These are phyloP conservation scores for Chara braunii DNA, from an alignment of 139 green algal species.

Conservation along the genomic window DNA sequence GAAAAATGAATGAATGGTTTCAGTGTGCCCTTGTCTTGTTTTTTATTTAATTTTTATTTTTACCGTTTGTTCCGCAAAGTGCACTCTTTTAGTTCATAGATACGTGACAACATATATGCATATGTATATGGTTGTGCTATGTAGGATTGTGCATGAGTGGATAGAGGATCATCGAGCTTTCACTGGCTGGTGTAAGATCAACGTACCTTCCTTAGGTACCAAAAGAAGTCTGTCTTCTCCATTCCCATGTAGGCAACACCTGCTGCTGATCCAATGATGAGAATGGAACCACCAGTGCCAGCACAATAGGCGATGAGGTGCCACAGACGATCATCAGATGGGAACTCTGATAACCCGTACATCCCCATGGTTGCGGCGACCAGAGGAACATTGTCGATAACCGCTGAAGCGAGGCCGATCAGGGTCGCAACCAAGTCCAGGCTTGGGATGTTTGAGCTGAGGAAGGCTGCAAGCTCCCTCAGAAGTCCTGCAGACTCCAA, in stretches of 20 bases:
- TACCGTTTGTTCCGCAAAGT: too few species aligned
- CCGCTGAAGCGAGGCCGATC: constrained; percentile 56
- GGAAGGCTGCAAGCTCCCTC: constrained; percentile 42
- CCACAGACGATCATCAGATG: constrained; percentile 48
- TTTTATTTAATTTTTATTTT: too few species aligned
- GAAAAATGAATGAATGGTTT: too few species aligned
- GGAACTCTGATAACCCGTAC: constrained; percentile 56
- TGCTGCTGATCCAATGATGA: constrained; percentile 63
- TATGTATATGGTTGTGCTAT: too few species aligned
- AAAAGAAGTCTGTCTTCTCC: constrained; percentile 59
- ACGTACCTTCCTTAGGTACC: constrained; percentile 60
- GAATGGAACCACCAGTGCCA: constrained; percentile 62
- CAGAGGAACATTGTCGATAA: constrained; percentile 72
- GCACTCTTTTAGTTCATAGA: too few species aligned
- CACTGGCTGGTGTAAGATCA: too few species aligned
- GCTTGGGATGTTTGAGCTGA: constrained; percentile 45
- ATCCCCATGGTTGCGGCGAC: constrained; percentile 71
- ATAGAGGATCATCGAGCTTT: too few species aligned
- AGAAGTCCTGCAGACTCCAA: constrained; percentile 58
- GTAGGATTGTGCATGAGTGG: too few species aligned
- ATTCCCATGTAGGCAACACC: constrained; percentile 69
- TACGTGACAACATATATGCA: too few species aligned
- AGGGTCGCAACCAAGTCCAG: constrained; percentile 47
- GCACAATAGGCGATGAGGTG: constrained; percentile 64
- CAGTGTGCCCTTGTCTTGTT: too few species aligned